Base-by-base conservation (phyloP, 1,139 yeast species). In the Blastobotrys serpentis region DNA sequence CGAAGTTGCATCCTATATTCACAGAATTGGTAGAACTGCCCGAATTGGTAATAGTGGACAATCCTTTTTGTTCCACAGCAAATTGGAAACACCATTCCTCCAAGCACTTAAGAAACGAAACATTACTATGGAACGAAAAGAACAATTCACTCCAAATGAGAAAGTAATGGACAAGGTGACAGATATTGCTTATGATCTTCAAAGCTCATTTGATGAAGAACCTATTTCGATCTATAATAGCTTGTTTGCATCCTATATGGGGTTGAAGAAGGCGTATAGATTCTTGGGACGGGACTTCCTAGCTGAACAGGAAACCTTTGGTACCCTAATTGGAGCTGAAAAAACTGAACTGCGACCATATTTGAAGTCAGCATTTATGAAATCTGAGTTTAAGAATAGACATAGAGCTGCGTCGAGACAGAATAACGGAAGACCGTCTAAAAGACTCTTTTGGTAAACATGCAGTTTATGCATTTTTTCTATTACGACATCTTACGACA, bases 1-100 rank as follows among this genome's bases (percentile, higher is more conserved):
- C 41, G 88, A 84, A 50, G 70, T 83, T 32, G 81, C 90, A 13
- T 84, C 86, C 55, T 90, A 90, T 65, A 81, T 90, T 46, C 98
- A 92, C 67, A 82, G 96, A 67, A 85, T 90, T 58, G 98, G 98
- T 52, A 84, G 98, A 76, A 90, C 98, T 18, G 98, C 95, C 43
- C 81, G 98, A 71, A 95, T 92, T 52, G 97, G 97, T 53, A 78
- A 79, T 56, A 72, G 75, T 32, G 98, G 98, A 57, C 60, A 64
- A 43, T 69, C 73, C 19, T 52, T 56, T 33, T 49, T 69, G 48
- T 56, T 61, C 49, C 50, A 67, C 47, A 57, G 67, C 34, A 54
- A 55, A 11, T 59, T 53, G 34, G 64, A 62, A 45, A 41, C 38
- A 34, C 56, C 54, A 25, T 62, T 52, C 49, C 52, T 63, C 32